These are phyloP conservation scores for Pyrus bretschneideri DNA, from an alignment of 306 rosid species.

Conservation along the genomic window DNA sequence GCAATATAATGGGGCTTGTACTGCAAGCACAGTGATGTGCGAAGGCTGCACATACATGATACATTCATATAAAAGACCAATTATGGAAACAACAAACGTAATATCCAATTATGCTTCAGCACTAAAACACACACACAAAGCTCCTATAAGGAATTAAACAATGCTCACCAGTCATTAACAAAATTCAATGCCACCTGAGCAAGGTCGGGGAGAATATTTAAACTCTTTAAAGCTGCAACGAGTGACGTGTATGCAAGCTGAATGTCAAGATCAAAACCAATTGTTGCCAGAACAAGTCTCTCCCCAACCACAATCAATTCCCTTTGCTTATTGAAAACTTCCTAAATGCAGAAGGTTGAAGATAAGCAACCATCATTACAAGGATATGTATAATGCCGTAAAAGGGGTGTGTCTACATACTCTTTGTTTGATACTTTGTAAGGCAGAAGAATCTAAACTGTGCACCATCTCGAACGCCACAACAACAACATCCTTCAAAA, in stretches of 20 bases:
- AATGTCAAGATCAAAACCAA: constrained; percentile 40
- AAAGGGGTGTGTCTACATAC: constrained; percentile 14
- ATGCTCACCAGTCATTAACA: constrained; percentile 42
- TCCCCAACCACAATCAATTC: constrained; percentile 35
- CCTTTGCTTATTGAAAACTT: constrained; percentile 33
- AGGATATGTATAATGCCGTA: neutral
- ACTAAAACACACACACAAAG: neutral
- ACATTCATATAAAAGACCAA: constrained; percentile 1
- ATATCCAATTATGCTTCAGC: neutral
- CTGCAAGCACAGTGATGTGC: constrained; percentile 48
- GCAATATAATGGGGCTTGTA: constrained; percentile 47
- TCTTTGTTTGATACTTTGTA: constrained; percentile 32
- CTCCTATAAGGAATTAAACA: neutral
- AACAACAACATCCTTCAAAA: constrained; percentile 36
- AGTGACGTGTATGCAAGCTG: constrained; percentile 48
- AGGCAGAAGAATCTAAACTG: constrained; percentile 36
- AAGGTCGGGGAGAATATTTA: constrained; percentile 27
- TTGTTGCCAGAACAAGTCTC: constrained; percentile 34
- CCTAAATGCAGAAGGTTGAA: constrained; percentile 22
- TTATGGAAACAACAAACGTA: neutral
- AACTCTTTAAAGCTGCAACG: constrained; percentile 32
- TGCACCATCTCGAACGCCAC: constrained; percentile 33
- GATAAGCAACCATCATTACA: neutral
- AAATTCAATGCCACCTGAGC: constrained; percentile 49
- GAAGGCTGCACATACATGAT: constrained; percentile 29